A percentile compares a stretch with the other conserved stretches of the same genome.
phyloP scores from a whole-genome alignment of 768 basidiomycete species.

The Russula dissimulans region DNA sequence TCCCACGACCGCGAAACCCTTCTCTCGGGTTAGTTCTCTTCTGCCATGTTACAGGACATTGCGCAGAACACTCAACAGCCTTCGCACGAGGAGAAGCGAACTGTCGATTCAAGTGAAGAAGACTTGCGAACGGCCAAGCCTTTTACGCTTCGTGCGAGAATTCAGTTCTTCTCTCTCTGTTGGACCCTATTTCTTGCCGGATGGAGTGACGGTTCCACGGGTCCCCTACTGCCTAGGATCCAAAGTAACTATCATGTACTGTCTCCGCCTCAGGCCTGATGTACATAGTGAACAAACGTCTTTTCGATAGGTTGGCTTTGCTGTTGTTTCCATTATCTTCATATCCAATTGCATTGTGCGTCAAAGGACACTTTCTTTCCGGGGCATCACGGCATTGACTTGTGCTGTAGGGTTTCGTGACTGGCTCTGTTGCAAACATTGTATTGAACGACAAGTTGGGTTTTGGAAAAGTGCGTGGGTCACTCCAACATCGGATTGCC shows the following conservation, averaged over 20 bases:
- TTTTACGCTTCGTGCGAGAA: conserved; percentile 8
- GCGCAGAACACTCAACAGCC: not conserved
- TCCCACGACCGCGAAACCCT: conserved; percentile 7
- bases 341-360: conserved; percentile 38
- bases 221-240: conserved; percentile 66
- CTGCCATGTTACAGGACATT: not conserved
- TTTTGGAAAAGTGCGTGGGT: conserved; percentile 36
- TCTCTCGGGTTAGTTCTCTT: conserved; percentile 4
- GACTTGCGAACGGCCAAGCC: not conserved
- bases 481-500: not conserved
- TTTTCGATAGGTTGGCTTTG: conserved; percentile 35
- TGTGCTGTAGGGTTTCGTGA: conserved; percentile 37
- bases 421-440: conserved; percentile 40
- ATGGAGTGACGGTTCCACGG: conserved; percentile 72
- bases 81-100: not conserved
- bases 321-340: conserved; percentile 54
- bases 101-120: not conserved
- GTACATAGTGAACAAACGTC: not conserved
- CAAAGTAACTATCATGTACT: conserved; percentile 45
- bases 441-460: conserved; percentile 36
- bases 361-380: not conserved
- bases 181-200: conserved; percentile 53
- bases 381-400: not conserved
- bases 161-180: conserved; percentile 50
- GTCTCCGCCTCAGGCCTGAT: not conserved